These are phyloP conservation scores for Pecoramyces ruminantium DNA, from an alignment of 192 early-diverging fungal genomes.

Conservation along the genomic window DNA sequence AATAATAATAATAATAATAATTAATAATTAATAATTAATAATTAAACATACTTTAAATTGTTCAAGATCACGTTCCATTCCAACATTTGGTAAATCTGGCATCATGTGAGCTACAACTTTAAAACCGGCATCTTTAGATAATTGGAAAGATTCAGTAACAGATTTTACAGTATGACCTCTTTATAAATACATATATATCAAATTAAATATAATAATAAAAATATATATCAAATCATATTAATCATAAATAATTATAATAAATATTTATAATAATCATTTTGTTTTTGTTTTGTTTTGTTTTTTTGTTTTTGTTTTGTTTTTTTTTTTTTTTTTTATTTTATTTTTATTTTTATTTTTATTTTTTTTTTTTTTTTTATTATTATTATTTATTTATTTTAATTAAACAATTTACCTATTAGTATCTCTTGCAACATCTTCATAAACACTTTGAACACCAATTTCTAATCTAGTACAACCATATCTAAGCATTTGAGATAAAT, in stretches of 20 bases:
- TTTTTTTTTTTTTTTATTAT: too few relatives aligned
- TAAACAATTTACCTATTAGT: conserved; percentile 52
- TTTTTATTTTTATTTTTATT: background rate
- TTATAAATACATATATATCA: too few relatives aligned
- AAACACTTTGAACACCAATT: conserved; percentile 97
- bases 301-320: background rate
- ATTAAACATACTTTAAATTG: conserved; percentile 77
- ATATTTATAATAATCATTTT: background rate
- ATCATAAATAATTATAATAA: background rate
- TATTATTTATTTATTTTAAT: too few relatives aligned
- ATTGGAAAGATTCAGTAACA: conserved; percentile 91
- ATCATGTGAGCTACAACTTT: conserved; percentile 99
- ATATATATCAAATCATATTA: too few relatives aligned
- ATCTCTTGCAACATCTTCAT: conserved; percentile 97
- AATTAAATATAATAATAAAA: too few relatives aligned
- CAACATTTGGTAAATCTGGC: conserved; percentile 98
- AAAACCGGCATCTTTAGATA: conserved; percentile 96
- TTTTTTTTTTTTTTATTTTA: background rate
- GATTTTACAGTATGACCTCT: conserved; percentile 95
- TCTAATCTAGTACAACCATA: conserved; percentile 98
- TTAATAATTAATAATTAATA: too few relatives aligned
- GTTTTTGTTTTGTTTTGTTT: background rate
- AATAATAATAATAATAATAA: too few relatives aligned
- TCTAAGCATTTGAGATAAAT: conserved; percentile 90
- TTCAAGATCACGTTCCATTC: conserved; percentile 97